Evolutionary conservation across 345 rosid genomes (phyloP), one percentile per base, ranked within the genome.

Genomic region (thale cress (Arabidopsis thaliana)): DNA sequence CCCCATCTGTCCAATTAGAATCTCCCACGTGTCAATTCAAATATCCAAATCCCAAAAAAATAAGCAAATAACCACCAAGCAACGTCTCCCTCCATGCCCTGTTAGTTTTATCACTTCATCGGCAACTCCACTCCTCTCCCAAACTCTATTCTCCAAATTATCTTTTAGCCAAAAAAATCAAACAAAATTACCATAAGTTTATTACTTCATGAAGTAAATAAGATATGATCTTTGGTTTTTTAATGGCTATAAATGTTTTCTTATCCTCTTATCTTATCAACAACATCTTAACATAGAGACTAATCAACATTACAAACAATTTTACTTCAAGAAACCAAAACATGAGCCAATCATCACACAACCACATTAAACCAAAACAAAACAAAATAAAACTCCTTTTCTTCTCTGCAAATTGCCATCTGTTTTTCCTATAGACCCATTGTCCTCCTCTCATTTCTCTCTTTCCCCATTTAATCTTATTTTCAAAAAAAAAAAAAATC

Each of bases 21-120:
- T 2, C 0, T 8, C 76, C 88, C 93, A 88, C 85, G 85, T 91
- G 89, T 67, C 79, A 40, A 3, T 12, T 64, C 78, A 59, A 59
- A 83, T 87, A 87, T 85, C 93, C 89, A 65, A 77, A 79, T 72
- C 49, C 34, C 20, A 50, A 68, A 61, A 36, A 49, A 77, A 65
- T 40, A 64, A 59, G 41, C 68, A 59, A 78, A 74, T 60, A 37
- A 74, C 82, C 83, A 79, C 96, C 96, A 84, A 80, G 84, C 96
- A 84, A 80, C 78, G 67, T 81, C 71, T 80, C 36, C 68, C 85
- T 75, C 87, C 93, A 83, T 83, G 32, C 85, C 85, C 38, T 74
- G 69, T 40, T 37, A 59, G 66, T 69, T 77, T 82, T 82, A 81
- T 84, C 88, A 82, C 83, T 86, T 76, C 87, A 69, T 89, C 90